Evolutionary conservation across 108 stramenopile species (phyloP).

Genomic region (Cyclotella distinguenda): DNA sequence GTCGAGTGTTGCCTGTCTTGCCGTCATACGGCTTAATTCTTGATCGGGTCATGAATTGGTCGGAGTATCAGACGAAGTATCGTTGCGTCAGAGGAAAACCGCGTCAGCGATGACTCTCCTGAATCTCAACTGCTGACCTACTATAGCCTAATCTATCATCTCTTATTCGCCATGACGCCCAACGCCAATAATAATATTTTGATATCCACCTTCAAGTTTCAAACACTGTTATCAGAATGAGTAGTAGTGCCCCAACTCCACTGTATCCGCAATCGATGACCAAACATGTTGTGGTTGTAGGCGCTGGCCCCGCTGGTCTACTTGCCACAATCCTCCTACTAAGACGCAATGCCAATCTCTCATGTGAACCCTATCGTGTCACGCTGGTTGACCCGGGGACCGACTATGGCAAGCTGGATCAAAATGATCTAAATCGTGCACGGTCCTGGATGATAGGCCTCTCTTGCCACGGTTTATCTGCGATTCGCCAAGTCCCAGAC

Average conservation of each 20-base stretch:
- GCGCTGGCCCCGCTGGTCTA: conserved; percentile 51
- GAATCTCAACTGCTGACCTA: too few species aligned
- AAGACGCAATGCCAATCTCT: conserved; percentile 15
- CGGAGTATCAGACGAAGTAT: too few species aligned
- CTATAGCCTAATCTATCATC: too few species aligned
- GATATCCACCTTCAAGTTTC: background rate
- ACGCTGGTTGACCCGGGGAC: conserved; percentile 35
- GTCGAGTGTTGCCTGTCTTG: too few species aligned
- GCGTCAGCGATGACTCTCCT: too few species aligned
- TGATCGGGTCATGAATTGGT: too few species aligned
- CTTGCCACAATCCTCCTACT: conserved; percentile 30
- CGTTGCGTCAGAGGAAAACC: too few species aligned
- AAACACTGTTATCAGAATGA: background rate
- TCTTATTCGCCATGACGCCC: too few species aligned
- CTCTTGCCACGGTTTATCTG: conserved; percentile 37
- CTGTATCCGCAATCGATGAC: too few species aligned
- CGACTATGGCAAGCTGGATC: conserved; percentile 28
- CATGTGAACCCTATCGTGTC: conserved; percentile 20
- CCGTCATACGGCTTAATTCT: too few species aligned
- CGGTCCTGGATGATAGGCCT: conserved; percentile 54
- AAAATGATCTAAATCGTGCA: conserved; percentile 11
- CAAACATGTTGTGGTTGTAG: conserved; percentile 34
- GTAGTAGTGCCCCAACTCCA: too few species aligned
- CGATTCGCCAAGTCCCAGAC: conserved; percentile 29
- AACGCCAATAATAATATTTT: too few species aligned